Evolutionary conservation across 306 rosid species (phyloP).

Genomic region (Fragaria vesca): DNA sequence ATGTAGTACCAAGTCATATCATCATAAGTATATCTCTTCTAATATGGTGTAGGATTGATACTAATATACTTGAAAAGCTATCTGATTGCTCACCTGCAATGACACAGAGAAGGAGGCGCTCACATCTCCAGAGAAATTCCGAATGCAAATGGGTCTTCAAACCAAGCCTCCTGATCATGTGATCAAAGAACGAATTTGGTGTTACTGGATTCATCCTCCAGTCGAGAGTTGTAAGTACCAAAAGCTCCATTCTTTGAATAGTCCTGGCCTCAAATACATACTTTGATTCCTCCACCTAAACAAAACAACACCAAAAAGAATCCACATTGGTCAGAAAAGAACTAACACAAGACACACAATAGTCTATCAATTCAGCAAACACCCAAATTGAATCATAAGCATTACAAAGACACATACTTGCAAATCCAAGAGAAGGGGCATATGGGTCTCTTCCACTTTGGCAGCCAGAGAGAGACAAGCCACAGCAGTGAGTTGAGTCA

Average conservation of each 20-base stretch:
- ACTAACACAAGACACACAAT: not conserved
- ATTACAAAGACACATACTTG: constrained; percentile 50
- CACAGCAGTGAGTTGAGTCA: constrained; percentile 74
- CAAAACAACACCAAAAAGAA: constrained; percentile 10
- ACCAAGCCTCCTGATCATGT: constrained; percentile 74
- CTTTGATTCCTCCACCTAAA: constrained; percentile 73
- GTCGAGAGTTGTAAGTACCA: constrained; percentile 75
- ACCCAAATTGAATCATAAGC: constrained; percentile 27
- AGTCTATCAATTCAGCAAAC: constrained; percentile 47
- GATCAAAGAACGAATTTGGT: constrained; percentile 83
- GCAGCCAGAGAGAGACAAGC: constrained; percentile 90
- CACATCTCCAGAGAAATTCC: constrained; percentile 70
- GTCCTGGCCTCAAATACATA: constrained; percentile 79
- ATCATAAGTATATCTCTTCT: not conserved
- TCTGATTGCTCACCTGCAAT: constrained; percentile 49
- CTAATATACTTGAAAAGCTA: not conserved
- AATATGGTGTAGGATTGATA: not conserved
- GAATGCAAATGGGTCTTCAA: constrained; percentile 66
- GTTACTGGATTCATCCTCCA: constrained; percentile 97
- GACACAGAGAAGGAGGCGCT: constrained; percentile 64
- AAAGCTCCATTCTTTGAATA: constrained; percentile 92
- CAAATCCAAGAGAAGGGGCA: constrained; percentile 75
- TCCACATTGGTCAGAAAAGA: constrained; percentile 15
- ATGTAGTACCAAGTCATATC: not conserved
- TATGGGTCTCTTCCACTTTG: constrained; percentile 82